Conservation (phyloP, 2,329 filamentous ascomycete species). For the Cytospora piceicola region DNA sequence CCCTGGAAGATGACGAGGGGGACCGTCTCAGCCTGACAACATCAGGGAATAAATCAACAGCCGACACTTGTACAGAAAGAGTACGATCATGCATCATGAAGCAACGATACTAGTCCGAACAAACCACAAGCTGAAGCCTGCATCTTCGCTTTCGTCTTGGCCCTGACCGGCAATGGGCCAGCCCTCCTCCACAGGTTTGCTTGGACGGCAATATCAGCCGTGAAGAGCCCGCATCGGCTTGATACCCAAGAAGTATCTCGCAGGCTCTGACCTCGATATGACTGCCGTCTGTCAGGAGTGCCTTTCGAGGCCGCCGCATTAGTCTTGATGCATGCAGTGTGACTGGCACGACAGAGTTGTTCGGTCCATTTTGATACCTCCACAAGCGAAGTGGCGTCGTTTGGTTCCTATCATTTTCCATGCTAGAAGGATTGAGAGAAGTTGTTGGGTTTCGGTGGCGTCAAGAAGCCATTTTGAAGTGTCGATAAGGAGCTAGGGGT, state of each 20-base stretch:
- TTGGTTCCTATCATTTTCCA: conserved; percentile 11
- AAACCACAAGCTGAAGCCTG: not conserved
- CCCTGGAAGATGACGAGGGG: not conserved
- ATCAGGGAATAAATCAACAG: not conserved
- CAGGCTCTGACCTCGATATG: conserved; percentile 1
- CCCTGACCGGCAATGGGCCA: not conserved
- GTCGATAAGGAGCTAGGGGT: not conserved
- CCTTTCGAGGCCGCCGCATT: not conserved
- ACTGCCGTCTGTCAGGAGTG: conserved; percentile 13
- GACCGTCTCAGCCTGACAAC: conserved; percentile 19
- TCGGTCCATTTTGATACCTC: conserved; percentile 18
- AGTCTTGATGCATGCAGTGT: conserved; percentile 18
- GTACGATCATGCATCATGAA: not conserved
- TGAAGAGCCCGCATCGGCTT: not conserved
- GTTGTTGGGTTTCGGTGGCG: not conserved
- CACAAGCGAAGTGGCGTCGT: conserved; percentile 29
- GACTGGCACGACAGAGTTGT: conserved; percentile 17
- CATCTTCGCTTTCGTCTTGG: not conserved
- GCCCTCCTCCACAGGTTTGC: not conserved
- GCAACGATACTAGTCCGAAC: not conserved
- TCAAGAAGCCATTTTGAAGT: not conserved
- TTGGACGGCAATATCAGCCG: conserved; percentile 7
- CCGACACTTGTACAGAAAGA: too few species aligned
- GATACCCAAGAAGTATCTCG: not conserved
- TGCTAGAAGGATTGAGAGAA: not conserved